Evolutionary conservation across 2,329 filamentous ascomycete species (phyloP).

Genomic region (Grosmannia clavigera): DNA sequence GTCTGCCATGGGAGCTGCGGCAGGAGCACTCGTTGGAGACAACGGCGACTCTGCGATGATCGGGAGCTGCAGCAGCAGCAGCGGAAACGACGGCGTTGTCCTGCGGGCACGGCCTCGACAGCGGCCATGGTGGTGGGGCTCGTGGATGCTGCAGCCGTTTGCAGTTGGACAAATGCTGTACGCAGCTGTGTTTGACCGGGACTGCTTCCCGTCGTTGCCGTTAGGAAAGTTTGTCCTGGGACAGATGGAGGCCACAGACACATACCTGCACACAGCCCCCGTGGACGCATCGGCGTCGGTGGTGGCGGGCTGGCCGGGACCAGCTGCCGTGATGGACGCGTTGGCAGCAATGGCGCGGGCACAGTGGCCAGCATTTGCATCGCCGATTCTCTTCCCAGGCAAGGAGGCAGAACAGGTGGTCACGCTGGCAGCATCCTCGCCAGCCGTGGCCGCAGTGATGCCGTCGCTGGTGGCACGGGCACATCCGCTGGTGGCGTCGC

Average conservation of each 20-base stretch:
- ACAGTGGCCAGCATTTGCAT: conserved; percentile 77
- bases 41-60: not conserved
- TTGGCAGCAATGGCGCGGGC: conserved; percentile 70
- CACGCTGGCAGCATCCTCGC: conserved; percentile 50
- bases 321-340: conserved; percentile 66
- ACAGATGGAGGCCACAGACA: conserved; percentile 43
- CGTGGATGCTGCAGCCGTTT: conserved; percentile 69
- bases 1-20: conserved; percentile 22
- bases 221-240: conserved; percentile 47
- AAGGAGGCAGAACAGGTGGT: conserved; percentile 42
- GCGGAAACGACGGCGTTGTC: not conserved
- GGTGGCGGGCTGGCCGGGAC: conserved; percentile 57
- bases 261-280: conserved; percentile 68
- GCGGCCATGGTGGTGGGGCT: conserved; percentile 71
- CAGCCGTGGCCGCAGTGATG: conserved; percentile 50
- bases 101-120: conserved; percentile 31
- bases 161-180: conserved; percentile 66
- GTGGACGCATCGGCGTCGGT: conserved; percentile 47
- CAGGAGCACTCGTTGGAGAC: conserved; percentile 11
- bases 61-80: conserved; percentile 19
- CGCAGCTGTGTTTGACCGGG: conserved; percentile 63
- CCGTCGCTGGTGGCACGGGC: conserved; percentile 74
- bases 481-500: conserved; percentile 71
- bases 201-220: conserved; percentile 47
- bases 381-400: conserved; percentile 74